Evolutionary conservation across 73 alveolate species (phyloP), one percentile per base, ranked within the genome.

Genomic region (Symbiodinium natans): DNA sequence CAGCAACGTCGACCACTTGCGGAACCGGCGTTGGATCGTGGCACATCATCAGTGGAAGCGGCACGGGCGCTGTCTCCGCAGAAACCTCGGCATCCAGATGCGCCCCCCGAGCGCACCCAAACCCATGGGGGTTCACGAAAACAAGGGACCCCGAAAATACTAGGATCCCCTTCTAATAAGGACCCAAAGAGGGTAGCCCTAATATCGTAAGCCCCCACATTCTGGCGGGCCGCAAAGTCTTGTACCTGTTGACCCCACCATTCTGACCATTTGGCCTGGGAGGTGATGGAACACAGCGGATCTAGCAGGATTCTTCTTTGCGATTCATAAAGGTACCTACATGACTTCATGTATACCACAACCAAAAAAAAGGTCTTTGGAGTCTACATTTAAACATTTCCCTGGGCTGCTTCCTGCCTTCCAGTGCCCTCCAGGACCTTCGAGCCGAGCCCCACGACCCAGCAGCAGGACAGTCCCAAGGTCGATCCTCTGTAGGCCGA

Each of bases 181-280:
- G n/a, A n/a, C n/a, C n/a, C n/a, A n/a, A n/a, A n/a, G n/a, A n/a
- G n/a, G n/a, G n/a, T n/a, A n/a, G n/a, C 63, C 63, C 63, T 10
- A 48, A 29, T 68, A 21, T 21, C 38, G 15, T 0, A 71, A 68
- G 31, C 11, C 89, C 59, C 19, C 68, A 82, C 15, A 25, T 42
- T 29, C 33, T 17, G 15, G 36, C 73, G 13, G 63, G 95, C 31
- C 2, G 46, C 95, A 7, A 73, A 43, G 40, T 88, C 95, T n/a
- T 68, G 95, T 73, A 88, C 46, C 80, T 88, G 86, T 8, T 34
- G 46, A 4, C 86, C 73, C 95, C 95, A 88, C 95, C 95, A 88
- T 31, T 59, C 95, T 11, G 95, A 39, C 95, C 95, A 88, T 13
- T 19, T 38, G 15, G 83, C 42, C 40, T 74, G 40, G 33, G 8